Percentiles rank a stretch among this genome's conserved stretches.
phyloP scores from a whole-genome alignment of 164 flowering plant genomes.

The Magnolia sinica region DNA sequence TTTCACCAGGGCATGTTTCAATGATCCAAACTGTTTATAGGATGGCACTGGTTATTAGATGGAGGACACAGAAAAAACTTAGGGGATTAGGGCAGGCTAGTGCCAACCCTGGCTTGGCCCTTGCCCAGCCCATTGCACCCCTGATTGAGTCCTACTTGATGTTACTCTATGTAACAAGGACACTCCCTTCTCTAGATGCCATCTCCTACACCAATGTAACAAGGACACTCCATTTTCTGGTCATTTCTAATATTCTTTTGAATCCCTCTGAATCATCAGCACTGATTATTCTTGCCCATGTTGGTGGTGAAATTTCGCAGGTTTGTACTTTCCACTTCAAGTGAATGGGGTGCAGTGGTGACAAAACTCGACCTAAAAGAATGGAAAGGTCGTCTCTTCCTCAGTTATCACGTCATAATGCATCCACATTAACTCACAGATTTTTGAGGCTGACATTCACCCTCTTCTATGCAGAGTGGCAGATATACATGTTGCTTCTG shows the following conservation, averaged over 20 bases:
- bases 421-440: background rate
- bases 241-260: background rate
- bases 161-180: too few relatives aligned
- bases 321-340: constrained; percentile 71
- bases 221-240: too few relatives aligned
- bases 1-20: too few relatives aligned
- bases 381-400: constrained; percentile 87
- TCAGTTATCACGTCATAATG: background rate
- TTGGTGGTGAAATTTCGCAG: constrained; percentile 35
- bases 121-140: too few relatives aligned
- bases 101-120: too few relatives aligned
- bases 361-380: constrained; percentile 78
- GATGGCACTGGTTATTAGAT: too few relatives aligned
- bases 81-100: too few relatives aligned
- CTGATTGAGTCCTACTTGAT: too few relatives aligned
- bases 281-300: background rate
- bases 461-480: constrained; percentile 71
- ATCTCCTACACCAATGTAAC: too few relatives aligned
- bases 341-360: constrained; percentile 75
- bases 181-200: too few relatives aligned
- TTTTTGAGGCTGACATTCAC: constrained; percentile 9
- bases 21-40: too few relatives aligned
- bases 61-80: too few relatives aligned
- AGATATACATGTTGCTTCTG: constrained; percentile 66
- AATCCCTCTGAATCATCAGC: background rate